Base-by-base conservation (phyloP, 2,329 filamentous ascomycete genomes). In the Fusarium dimerum region DNA sequence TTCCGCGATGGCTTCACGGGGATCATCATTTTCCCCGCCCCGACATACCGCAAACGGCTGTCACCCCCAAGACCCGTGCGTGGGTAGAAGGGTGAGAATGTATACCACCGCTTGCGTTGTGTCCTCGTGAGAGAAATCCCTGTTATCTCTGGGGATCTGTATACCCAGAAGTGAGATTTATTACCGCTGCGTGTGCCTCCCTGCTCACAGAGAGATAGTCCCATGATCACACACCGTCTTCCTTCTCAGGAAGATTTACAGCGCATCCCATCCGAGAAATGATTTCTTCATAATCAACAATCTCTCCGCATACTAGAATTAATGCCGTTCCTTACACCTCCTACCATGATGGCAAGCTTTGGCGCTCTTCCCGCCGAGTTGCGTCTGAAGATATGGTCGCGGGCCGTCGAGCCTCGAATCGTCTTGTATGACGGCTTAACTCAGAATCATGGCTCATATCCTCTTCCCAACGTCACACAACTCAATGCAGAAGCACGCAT, bases 321-420 rank as follows among this genome's bases (percentile, higher is more conserved):
- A 17, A 53, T 48, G 16, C 39, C 46, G 15, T 47, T 51, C 44
- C 45, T 41, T 17, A 39, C 26, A 9, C 48, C 50, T 29, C 52
- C 57, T n/a, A 54, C 51, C 17, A n/a, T 55, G 10, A 52, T 46
- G 43, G 52, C 57, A 43, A 59, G 48, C 51, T 71, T 72, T 47
- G 47, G 54, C 43, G 65, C 62, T 32, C 61, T 74, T 10, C 71
- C 71, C 4, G 52, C 69, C 10, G 71, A 74, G 57, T 64, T 74
- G 44, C 70, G 71, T 26, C 64, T 73, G 45, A 71, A 71, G 56
- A 70, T 73, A 54, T 73, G 71, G 71, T 66, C 63, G 29, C 68
- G 63, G 55, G 69, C 70, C 34, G 63, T 68, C 29, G 70, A 74
- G 59, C 70, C 71, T 38, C 69, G 69, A 20, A 56, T 73, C 50